Base-by-base conservation (phyloP, 1,139 yeast species). In the Taiozyma sp. region DNA sequence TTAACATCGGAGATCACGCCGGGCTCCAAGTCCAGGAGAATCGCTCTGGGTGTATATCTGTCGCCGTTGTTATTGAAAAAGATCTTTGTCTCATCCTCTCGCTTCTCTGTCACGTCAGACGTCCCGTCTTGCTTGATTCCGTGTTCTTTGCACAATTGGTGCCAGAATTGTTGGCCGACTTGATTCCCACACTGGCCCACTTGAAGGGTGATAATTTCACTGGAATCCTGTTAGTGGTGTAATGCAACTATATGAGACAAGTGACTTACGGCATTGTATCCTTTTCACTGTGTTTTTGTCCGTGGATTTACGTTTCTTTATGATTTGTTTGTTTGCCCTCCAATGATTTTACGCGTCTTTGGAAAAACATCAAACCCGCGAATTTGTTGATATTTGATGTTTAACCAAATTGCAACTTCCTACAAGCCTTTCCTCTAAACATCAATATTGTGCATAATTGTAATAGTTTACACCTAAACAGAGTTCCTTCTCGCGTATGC, bases 161-260 rank as follows among this genome's bases (percentile, higher is more conserved):
- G 79, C 99, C 99, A 93, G 66, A 91, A 93, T 65, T 88, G 88
- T 50, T 88, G 80, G 22, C 98, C 98, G 1, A 93, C 85, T 66
- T 93, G 99, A 68, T 93, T 93, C 49, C 99, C 99, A 70, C 99
- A 95, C 70, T 93, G 99, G 32, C 97, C 90, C 50, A 81, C 80
- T 57, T 83, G 88, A 22, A 84, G 67, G 2, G 90, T 81, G 49
- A 83, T 75, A 39, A 83, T 77, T 62, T 84, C 89, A 14, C 59
- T 57, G 42, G 4, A 32, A 13, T 21, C 4, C 3, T 13, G 29
- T 22, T 22, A 24, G 21, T 24, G 3, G 42, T 40, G 13, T 30
- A 14, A 10, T 11, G 34, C 13, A 30, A 11, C 28, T 16, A 21
- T 40, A 14, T 13, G 9, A 22, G 42, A 11, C n/a, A 21, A 22